Evolutionary conservation across 176 grass and related monocot species (phyloP), one percentile per base, ranked within the genome.

Genomic region (Musa itinerans): DNA sequence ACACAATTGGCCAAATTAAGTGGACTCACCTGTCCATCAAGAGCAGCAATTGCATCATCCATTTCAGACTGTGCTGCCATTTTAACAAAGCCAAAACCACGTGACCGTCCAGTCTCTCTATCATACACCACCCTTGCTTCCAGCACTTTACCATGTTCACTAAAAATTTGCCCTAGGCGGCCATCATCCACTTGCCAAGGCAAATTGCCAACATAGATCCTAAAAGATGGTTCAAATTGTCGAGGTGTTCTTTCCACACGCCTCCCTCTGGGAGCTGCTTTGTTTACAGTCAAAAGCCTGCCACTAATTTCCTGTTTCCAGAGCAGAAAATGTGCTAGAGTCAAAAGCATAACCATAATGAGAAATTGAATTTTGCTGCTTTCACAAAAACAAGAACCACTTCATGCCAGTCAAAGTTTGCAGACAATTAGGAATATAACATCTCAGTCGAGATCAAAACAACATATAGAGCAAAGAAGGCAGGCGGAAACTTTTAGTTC

Each of bases 161-260:
- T 96, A 73, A 96, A 96, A 49, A 96, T 10, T 77, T 96, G 80
- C 16, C 87, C 85, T 73, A 96, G 76, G 26, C 76, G 84, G 12
- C 85, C 70, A 64, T 96, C 92, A 69, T 96, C 92, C 52, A 89
- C 87, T 85, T 89, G 83, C 93, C 93, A 96, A 8, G 93, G 85
- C 69, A 96, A 76, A 73, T 96, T 96, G 25, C 93, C 89, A 61
- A 85, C 93, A 51, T 92, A 96, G 52, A 96, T 82, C 78, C 87
- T 90, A 23, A 86, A 84, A 21, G 84, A 80, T 78, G 81, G 2
- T 17, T 53, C 79, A 50, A 27, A 81, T 14, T 80, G 71, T 20
- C 72, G 75, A 34, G 84, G 75, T 78, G 80, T 65, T 81, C 85
- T 92, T 63, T 96, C 89, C 50, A 88, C 78, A 23, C 85, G 81